Evolutionary conservation across 2,329 filamentous ascomycete genomes (phyloP).

Genomic region (Aulographum hederae): DNA sequence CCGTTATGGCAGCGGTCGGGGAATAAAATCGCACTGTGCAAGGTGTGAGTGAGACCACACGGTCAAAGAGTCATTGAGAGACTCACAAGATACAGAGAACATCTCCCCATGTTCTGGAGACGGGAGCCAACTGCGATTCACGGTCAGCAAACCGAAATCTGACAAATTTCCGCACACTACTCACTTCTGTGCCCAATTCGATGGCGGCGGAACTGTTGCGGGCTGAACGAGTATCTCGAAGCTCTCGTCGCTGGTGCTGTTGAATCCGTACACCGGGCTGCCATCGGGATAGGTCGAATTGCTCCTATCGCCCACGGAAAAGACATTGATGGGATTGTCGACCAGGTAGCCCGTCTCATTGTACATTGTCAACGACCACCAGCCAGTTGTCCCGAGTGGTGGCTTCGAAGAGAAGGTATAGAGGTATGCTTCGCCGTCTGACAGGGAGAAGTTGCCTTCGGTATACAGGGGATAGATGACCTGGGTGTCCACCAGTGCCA

Average conservation of each 20-base stretch:
- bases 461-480: neutral
- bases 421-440: slow-evolving; percentile 5
- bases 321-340: slow-evolving; percentile 5
- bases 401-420: slow-evolving; percentile 9
- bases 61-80: neutral
- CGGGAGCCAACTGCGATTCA: neutral
- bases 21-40: neutral
- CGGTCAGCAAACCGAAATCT: neutral
- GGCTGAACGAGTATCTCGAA: neutral
- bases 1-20: neutral
- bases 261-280: neutral
- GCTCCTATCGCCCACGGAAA: slow-evolving; percentile 8
- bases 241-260: neutral
- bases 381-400: slow-evolving; percentile 5
- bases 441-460: neutral
- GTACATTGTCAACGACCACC: slow-evolving; percentile 9
- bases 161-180: neutral
- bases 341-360: slow-evolving; percentile 6
- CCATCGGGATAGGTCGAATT: slow-evolving; percentile 7
- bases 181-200: neutral
- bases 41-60: neutral
- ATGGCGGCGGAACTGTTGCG: neutral
- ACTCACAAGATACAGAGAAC: neutral
- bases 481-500: neutral
- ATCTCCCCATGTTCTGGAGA: neutral